Conservation (phyloP, 179 eudicot genomes). For the Corrigiola litoralis region DNA sequence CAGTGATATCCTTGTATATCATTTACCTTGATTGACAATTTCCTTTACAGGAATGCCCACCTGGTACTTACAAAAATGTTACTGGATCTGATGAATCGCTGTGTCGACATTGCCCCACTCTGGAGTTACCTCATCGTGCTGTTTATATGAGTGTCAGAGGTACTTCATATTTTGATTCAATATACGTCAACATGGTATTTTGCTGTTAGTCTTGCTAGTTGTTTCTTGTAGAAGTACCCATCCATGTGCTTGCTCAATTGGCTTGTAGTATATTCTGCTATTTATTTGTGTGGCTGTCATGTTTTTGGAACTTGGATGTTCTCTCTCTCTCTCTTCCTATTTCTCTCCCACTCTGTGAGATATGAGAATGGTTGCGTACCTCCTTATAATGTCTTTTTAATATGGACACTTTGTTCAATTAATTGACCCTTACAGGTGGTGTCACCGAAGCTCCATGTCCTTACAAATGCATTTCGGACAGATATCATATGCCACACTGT, state of each 20-base stretch:
- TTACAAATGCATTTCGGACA: slow-evolving; percentile 85
- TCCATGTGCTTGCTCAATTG: too few species aligned
- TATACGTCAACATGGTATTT: neutral
- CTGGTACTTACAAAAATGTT: slow-evolving; percentile 86
- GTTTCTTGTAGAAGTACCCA: neutral
- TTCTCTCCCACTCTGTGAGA: too few species aligned
- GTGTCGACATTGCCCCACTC: slow-evolving; percentile 64
- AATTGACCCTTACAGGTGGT: slow-evolving; percentile 56
- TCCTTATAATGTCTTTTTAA: neutral
- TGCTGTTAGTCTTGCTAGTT: neutral
- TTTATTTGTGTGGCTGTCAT: neutral
- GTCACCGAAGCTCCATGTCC: slow-evolving; percentile 91
- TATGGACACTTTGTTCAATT: slow-evolving; percentile 7
- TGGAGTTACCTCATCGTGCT: slow-evolving; percentile 86
- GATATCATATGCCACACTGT: slow-evolving; percentile 96
- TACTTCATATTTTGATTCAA: slow-evolving; percentile 18
- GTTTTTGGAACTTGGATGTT: neutral
- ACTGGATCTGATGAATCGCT: slow-evolving; percentile 77
- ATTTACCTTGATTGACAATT: neutral
- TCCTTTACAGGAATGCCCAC: slow-evolving; percentile 85
- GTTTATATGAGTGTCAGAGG: slow-evolving; percentile 69
- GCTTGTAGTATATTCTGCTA: too few species aligned
- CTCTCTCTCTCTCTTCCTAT: neutral
- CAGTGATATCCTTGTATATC: neutral
- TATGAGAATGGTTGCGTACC: neutral